Percentiles rank a stretch among this genome's conserved stretches.
These are phyloP conservation scores for Glycine soja DNA, from an alignment of 306 rosid genomes.

Conservation along the genomic window DNA sequence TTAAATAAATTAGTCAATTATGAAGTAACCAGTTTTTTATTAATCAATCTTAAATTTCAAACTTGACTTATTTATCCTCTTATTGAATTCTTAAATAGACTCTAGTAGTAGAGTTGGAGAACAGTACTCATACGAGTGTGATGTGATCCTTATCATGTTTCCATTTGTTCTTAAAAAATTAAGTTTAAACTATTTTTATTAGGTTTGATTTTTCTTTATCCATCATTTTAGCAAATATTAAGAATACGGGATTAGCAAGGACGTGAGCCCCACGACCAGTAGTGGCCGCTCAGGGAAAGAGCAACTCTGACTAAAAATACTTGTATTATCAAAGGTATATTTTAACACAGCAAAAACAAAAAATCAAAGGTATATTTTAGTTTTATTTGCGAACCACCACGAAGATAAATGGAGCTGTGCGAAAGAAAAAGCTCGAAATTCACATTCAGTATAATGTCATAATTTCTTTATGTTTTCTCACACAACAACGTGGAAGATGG, in stretches of 20 bases:
- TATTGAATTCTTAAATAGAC: background rate
- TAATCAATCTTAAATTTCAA: background rate
- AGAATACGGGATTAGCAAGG: conserved; percentile 8
- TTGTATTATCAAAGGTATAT: too few relatives aligned
- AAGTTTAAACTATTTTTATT: background rate
- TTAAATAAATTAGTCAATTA: background rate
- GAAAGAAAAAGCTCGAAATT: too few relatives aligned
- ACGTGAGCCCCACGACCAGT: conserved; percentile 14
- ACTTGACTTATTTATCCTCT: background rate
- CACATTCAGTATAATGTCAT: too few relatives aligned
- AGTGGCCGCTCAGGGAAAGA: conserved; percentile 14
- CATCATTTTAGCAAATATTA: background rate
- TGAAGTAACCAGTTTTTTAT: background rate
- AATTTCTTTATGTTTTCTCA: too few relatives aligned
- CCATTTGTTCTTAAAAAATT: background rate
- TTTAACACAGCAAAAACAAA: too few relatives aligned
- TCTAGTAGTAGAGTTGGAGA: background rate
- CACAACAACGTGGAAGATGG: too few relatives aligned
- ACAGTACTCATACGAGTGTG: background rate
- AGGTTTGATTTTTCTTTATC: background rate
- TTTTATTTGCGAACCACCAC: background rate
- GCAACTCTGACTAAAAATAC: background rate
- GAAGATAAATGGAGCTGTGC: background rate
- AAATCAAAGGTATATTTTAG: background rate
- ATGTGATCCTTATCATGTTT: background rate